A percentile compares a stretch with the other conserved stretches of the same genome.
These are phyloP conservation scores for Aspergillus sp. DNA, from an alignment of 2,329 filamentous ascomycete genomes.

Conservation along the genomic window DNA sequence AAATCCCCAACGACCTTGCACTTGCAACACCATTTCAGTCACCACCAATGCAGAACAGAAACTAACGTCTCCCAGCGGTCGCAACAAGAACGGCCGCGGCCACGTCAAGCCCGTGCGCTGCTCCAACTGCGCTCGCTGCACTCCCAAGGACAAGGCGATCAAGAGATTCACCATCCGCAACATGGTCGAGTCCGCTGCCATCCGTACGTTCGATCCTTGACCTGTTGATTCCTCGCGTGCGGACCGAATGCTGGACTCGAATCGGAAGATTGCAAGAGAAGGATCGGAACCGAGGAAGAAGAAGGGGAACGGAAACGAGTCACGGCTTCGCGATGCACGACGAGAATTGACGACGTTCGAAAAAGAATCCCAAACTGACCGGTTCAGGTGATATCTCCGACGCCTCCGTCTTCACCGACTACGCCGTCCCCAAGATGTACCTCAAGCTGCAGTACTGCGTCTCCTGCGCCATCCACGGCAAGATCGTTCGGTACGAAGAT, in stretches of 20 bases:
- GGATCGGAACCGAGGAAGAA: neutral
- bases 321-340: conserved; percentile 3
- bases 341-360: neutral
- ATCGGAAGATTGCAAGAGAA: conserved; percentile 11
- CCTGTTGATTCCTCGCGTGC: conserved; percentile 13
- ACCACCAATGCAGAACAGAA: conserved; percentile 12
- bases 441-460: conserved; percentile 99
- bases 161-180: conserved; percentile 99
- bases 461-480: conserved; percentile 99
- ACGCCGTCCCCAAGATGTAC: conserved; percentile 99
- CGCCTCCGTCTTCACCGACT: conserved; percentile 98
- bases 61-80: conserved; percentile 64
- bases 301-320: neutral
- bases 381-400: conserved; percentile 96
- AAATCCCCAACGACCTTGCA: neutral
- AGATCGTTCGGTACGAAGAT: conserved; percentile 98
- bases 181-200: conserved; percentile 99
- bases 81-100: conserved; percentile 99
- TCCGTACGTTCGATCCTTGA: conserved; percentile 70
- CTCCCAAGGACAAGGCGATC: conserved; percentile 99
- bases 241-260: conserved; percentile 8
- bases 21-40: neutral
- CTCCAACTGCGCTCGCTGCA: conserved; percentile 87
- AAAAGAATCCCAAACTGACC: neutral
- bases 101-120: conserved; percentile 99